A percentile compares a stretch with the other conserved stretches of the same genome.
Evolutionary conservation across 2,329 filamentous ascomycete species (phyloP).

Genomic region (Lachnellula suecica): DNA sequence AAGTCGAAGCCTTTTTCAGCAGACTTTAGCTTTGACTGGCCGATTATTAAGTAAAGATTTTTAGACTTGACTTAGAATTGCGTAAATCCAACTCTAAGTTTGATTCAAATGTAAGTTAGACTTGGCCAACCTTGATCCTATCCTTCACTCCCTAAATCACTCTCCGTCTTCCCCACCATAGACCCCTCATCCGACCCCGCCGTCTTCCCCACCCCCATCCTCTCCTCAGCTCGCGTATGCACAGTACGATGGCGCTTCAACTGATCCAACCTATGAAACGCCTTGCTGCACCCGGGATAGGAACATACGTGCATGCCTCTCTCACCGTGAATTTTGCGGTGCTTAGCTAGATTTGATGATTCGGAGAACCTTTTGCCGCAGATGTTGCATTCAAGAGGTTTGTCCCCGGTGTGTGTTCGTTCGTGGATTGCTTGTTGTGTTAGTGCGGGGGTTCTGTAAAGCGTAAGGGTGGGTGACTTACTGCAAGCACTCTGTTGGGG

Average conservation of each 20-base stretch:
- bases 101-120: background rate
- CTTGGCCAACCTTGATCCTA: background rate
- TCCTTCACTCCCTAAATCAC: slow-evolving; percentile 4
- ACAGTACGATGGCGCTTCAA: slow-evolving; percentile 52
- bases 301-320: slow-evolving; percentile 51
- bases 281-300: slow-evolving; percentile 49
- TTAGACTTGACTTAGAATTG: too few species aligned
- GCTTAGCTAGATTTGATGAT: slow-evolving; percentile 66
- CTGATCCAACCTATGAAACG: slow-evolving; percentile 61
- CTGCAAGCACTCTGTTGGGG: slow-evolving; percentile 67
- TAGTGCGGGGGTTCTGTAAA: slow-evolving; percentile 25
- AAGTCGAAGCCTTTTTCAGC: too few species aligned
- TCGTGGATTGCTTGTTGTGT: slow-evolving; percentile 59
- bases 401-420: slow-evolving; percentile 64
- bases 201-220: slow-evolving; percentile 26
- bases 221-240: slow-evolving; percentile 25
- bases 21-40: too few species aligned
- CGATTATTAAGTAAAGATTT: too few species aligned
- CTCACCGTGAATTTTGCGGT: slow-evolving; percentile 59
- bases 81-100: background rate
- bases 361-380: slow-evolving; percentile 62
- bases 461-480: slow-evolving; percentile 32
- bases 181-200: slow-evolving; percentile 3
- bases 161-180: slow-evolving; percentile 1
- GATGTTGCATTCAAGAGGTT: slow-evolving; percentile 57